Conservation (phyloP, 2,329 filamentous ascomycete species). For the Didymella pomorum region DNA sequence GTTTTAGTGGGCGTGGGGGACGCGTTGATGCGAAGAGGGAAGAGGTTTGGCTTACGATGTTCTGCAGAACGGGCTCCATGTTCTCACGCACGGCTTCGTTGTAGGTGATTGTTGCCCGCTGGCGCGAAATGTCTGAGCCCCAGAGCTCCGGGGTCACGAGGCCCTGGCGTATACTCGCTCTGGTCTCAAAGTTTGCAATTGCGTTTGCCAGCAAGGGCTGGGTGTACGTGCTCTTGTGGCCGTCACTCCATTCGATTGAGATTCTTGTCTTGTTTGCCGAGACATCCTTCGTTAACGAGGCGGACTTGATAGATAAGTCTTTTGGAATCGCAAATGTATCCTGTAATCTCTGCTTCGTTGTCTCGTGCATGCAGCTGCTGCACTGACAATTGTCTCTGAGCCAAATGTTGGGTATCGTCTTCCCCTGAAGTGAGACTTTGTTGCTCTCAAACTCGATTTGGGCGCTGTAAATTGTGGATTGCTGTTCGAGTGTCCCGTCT, state of each 20-base stretch:
- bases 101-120: conserved; percentile 68
- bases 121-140: conserved; percentile 36
- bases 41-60: conserved; percentile 67
- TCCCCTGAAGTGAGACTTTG: conserved; percentile 11
- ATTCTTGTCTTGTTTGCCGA: not conserved
- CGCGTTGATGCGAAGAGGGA: not conserved
- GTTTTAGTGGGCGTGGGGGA: not conserved
- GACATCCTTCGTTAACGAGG: conserved; percentile 6
- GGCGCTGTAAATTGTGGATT: not conserved
- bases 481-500: not conserved
- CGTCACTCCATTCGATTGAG: conserved; percentile 60
- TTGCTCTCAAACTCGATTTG: conserved; percentile 3
- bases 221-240: conserved; percentile 72
- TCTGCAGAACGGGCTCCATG: conserved; percentile 60
- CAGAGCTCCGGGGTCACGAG: conserved; percentile 50
- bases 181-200: conserved; percentile 50
- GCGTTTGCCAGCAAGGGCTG: conserved; percentile 65
- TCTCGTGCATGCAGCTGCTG: conserved; percentile 69
- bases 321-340: conserved; percentile 67
- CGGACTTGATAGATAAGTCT: conserved; percentile 36
- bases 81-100: conserved; percentile 62
- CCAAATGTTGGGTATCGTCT: conserved; percentile 44
- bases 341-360: conserved; percentile 73
- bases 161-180: conserved; percentile 46
- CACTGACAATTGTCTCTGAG: conserved; percentile 76